A percentile compares a stretch with the other conserved stretches of the same genome.
phyloP scores from a whole-genome alignment of 1,284 basidiomycete species.

The Marasmius tenuissimus region DNA sequence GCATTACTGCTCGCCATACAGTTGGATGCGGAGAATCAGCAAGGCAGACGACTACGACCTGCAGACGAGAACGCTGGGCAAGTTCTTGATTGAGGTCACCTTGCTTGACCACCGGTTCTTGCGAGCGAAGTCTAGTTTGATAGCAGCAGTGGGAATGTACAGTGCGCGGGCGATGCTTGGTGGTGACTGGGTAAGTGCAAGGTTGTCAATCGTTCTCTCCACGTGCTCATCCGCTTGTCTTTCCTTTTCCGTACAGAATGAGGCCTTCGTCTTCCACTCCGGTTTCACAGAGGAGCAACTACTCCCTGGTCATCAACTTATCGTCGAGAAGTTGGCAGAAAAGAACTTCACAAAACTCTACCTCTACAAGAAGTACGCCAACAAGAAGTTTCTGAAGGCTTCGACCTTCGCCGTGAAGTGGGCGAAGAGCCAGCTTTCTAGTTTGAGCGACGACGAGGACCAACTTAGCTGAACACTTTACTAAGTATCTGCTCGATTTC shows the following conservation, averaged over 20 bases:
- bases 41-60: conserved; percentile 99
- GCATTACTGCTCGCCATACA: conserved; percentile 98
- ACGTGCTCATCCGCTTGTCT: conserved; percentile 46
- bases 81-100: conserved; percentile 97
- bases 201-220: conserved; percentile 23
- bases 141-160: conserved; percentile 99
- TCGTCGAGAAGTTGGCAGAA: conserved; percentile 86
- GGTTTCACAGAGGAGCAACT: conserved; percentile 92
- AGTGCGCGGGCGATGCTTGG: conserved; percentile 89
- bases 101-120: conserved; percentile 93
- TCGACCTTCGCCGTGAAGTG: conserved; percentile 72
- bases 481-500: conserved; percentile 16
- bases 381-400: conserved; percentile 96
- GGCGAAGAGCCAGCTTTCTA: conserved; percentile 46
- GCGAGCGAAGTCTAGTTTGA: conserved; percentile 88
- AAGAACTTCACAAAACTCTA: conserved; percentile 82
- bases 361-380: conserved; percentile 95
- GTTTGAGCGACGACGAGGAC: conserved; percentile 40
- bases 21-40: conserved; percentile 98
- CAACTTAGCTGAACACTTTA: conserved; percentile 46
- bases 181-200: conserved; percentile 84
- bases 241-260: conserved; percentile 56
- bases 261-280: conserved; percentile 93
- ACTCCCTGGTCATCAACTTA: conserved; percentile 76
- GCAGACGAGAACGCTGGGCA: conserved; percentile 95